Conservation (phyloP, 2,329 filamentous ascomycete genomes). For the Talaromyces sp. region DNA sequence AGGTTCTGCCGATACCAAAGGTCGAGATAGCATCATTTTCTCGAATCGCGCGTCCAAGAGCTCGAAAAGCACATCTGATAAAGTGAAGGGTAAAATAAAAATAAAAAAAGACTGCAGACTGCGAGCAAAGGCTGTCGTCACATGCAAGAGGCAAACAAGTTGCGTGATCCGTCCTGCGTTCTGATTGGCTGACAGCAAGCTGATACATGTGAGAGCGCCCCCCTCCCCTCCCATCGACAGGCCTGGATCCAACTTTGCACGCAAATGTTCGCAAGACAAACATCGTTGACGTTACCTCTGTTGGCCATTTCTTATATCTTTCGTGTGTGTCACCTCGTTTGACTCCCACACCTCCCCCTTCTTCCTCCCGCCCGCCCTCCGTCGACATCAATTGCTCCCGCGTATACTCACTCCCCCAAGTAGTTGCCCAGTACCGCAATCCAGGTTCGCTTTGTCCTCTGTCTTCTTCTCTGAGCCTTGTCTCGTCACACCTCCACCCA, state of each 20-base stretch:
- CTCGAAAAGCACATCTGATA: background rate
- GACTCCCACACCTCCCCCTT: background rate
- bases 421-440: background rate
- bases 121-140: no score
- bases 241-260: slow-evolving; percentile 10
- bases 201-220: slow-evolving; percentile 10
- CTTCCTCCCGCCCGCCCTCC: background rate
- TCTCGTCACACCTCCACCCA: background rate
- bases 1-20: background rate
- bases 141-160: slow-evolving; percentile 17
- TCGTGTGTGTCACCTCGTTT: background rate
- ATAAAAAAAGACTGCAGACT: no score
- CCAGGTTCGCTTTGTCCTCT: background rate
- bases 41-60: background rate
- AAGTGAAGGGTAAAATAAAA: background rate
- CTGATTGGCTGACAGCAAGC: slow-evolving; percentile 1
- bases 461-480: background rate
- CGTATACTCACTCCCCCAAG: no score
- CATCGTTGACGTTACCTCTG: slow-evolving; percentile 11
- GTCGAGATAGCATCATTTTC: background rate
- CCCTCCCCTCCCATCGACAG: background rate
- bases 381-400: background rate
- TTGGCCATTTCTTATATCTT: slow-evolving; percentile 5
- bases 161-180: slow-evolving; percentile 5
- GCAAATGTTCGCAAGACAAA: background rate